These are phyloP conservation scores for Hyphopichia khmerensis DNA, from an alignment of 1,139 yeast species.

Conservation along the genomic window DNA sequence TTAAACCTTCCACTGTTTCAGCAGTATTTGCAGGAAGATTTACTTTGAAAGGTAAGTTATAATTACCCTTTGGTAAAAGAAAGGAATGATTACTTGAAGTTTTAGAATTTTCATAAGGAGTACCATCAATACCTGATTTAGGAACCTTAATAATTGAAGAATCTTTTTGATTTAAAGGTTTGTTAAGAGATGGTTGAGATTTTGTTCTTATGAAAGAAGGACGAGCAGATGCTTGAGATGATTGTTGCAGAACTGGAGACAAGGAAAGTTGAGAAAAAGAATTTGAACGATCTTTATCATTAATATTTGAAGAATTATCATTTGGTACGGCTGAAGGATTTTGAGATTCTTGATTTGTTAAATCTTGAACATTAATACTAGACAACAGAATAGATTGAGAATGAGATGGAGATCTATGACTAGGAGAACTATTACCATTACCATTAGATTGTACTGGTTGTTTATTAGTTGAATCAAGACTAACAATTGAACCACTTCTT, in stretches of 20 bases:
- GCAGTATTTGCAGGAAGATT: conserved; percentile 58
- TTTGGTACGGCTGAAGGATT: not conserved
- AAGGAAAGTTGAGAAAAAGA: not conserved
- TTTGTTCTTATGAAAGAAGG: conserved; percentile 19
- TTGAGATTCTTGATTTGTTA: not conserved
- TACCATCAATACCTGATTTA: conserved; percentile 43
- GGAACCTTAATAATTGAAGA: conserved; percentile 25
- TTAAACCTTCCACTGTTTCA: conserved; percentile 67
- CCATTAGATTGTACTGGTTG: not conserved
- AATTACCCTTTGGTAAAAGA: conserved; percentile 61
- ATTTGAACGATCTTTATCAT: not conserved
- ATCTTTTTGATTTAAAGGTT: conserved; percentile 2
- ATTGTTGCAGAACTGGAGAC: not conserved
- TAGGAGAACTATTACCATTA: not conserved
- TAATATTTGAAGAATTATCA: not conserved
- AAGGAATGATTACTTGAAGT: conserved; percentile 34
- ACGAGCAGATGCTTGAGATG: conserved; percentile 7
- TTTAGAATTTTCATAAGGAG: conserved; percentile 33
- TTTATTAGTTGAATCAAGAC: not conserved
- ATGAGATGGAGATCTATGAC: not conserved
- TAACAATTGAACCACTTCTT: conserved; percentile 1
- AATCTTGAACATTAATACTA: not conserved
- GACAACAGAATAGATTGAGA: not conserved
- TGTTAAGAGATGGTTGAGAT: conserved; percentile 15
- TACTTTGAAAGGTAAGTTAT: conserved; percentile 60